phyloP scores from a whole-genome alignment of 83 land plant genomes.

The Picea abies region DNA sequence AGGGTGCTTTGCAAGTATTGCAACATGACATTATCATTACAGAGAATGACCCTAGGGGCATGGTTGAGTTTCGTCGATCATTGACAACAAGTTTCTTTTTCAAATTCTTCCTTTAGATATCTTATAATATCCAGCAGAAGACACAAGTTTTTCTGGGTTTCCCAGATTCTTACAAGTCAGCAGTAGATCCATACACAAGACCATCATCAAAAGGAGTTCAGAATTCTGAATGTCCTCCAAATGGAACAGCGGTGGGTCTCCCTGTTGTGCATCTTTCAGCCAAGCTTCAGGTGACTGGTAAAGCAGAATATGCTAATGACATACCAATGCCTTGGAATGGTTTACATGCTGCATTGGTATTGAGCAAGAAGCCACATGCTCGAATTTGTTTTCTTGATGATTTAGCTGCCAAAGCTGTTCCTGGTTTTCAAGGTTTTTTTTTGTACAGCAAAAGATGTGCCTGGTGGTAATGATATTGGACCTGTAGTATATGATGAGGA shows the following conservation, averaged over 20 bases:
- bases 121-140: constrained; percentile 61
- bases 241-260: constrained; percentile 78
- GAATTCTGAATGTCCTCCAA: constrained; percentile 53
- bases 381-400: constrained; percentile 76
- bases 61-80: constrained; percentile 89
- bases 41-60: constrained; percentile 97
- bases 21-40: constrained; percentile 64
- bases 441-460: constrained; percentile 81
- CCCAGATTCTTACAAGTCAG: constrained; percentile 63
- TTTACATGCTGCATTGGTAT: constrained; percentile 81
- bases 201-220: constrained; percentile 67
- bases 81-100: constrained; percentile 90
- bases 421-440: constrained; percentile 89
- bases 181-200: constrained; percentile 46
- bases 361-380: constrained; percentile 94
- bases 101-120: constrained; percentile 78
- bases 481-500: constrained; percentile 81
- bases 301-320: constrained; percentile 96
- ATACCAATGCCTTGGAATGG: constrained; percentile 64
- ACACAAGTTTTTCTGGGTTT: constrained; percentile 38
- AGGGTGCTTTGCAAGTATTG: constrained; percentile 47
- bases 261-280: constrained; percentile 85
- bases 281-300: constrained; percentile 93
- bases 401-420: constrained; percentile 56
- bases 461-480: constrained; percentile 82